A percentile compares a stretch with the other conserved stretches of the same genome.
Conservation (phyloP, 73 alveolate species). For the Diophrys sp. region DNA sequence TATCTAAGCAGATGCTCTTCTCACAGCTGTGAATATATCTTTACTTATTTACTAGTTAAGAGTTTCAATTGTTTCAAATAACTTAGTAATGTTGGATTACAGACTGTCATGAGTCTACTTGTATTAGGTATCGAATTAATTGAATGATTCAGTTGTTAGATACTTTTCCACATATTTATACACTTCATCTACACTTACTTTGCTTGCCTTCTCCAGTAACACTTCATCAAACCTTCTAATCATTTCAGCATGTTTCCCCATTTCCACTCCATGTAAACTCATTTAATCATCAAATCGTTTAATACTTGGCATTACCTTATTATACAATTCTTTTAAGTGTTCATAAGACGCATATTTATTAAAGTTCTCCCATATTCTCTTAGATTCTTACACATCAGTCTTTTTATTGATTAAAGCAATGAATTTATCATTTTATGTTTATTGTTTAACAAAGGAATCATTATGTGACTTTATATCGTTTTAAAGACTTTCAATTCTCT, state of each 20-base stretch:
- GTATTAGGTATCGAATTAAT: neutral
- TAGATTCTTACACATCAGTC: neutral
- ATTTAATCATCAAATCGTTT: constrained; percentile 8
- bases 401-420: too few species aligned
- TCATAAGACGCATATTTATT: constrained; percentile 1
- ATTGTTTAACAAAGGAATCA: neutral
- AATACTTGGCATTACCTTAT: constrained; percentile 11
- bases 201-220: constrained; percentile 16
- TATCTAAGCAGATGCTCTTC: neutral
- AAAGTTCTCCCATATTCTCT: constrained; percentile 13
- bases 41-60: too few species aligned
- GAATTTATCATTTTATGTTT: neutral
- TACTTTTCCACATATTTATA: neutral
- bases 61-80: constrained; percentile 1
- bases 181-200: neutral
- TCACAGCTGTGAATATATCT: neutral
- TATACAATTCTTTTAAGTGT: constrained; percentile 10
- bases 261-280: neutral
- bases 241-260: constrained; percentile 4
- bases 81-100: neutral
- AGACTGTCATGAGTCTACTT: neutral
- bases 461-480: neutral
- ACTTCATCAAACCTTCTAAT: constrained; percentile 23
- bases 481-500: neutral
- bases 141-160: neutral